Evolutionary conservation across 2,329 filamentous ascomycete genomes (phyloP), one percentile per base, ranked within the genome.

Genomic region (Clarireedia hainanense): DNA sequence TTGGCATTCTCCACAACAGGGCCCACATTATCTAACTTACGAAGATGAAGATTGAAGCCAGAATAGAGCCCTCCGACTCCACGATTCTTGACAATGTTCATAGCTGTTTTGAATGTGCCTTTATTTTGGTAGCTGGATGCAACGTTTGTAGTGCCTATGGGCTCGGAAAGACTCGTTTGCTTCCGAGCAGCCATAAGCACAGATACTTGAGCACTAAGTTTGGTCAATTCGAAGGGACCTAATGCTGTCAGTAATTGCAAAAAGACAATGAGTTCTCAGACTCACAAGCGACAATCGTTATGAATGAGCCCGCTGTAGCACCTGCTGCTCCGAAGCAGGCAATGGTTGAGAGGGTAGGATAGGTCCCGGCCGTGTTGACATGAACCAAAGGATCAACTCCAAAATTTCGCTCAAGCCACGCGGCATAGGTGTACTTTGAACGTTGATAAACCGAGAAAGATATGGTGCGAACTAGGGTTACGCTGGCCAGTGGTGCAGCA

Each of bases 221-320:
- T 95, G n/a, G 88, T 91, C 70, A 95, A 78, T 71, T 95, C 89
- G 68, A 95, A 95, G 1, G 89, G 89, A 67, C 83, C 84, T 86
- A 56, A 12, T 12, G 26, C 7, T 43, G 54, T 62, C 53, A 59
- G 59, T 57, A 55, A 58, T 52, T 20, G 42, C 15, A 26, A 56
- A 37, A 45, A 46, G n/a, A 51, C 20, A 12, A 48, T n/a, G 17
- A 10, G 6, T 24, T 23, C 17, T 46, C 23, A 26, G 30, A 72
- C 77, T 71, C 63, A 80, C 89, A 95, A 63, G 89, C 88, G 64
- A 94, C 81, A 50, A 87, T 77, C 7, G 89, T 91, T 55, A 94
- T 91, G 58, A 83, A 80, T 23, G 86, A 89, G 55, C 89, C 89
- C 50, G 89, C 86, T 12, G 85, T 88, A 42, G 88, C 88, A 50